phyloP scores from a whole-genome alignment of 2,329 filamentous ascomycete genomes.

The Knoxdaviesia capensis region DNA sequence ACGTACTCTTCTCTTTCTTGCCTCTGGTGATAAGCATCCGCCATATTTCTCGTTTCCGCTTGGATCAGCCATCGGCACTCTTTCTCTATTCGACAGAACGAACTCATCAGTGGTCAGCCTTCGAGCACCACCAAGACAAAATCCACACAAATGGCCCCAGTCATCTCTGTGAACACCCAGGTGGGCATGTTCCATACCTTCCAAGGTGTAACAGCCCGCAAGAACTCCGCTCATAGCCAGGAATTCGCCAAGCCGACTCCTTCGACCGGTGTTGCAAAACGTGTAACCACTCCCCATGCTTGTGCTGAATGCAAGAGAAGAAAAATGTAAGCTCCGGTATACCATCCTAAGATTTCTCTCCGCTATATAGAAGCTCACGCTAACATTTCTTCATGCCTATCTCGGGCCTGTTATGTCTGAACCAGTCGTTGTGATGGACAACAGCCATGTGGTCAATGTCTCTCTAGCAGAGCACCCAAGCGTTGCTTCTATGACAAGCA shows the following conservation, averaged over 20 bases:
- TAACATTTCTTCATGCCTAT: background rate
- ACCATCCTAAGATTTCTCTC: no score
- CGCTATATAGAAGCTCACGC: background rate
- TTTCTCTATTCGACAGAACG: no score
- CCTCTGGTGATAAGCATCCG: no score
- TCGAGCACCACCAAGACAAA: no score
- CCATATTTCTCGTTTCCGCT: no score
- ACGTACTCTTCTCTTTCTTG: no score
- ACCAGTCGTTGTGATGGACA: conserved; percentile 53
- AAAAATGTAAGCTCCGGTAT: conserved; percentile 37
- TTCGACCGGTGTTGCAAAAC: conserved; percentile 17
- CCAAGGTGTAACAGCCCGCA: conserved; percentile 30
- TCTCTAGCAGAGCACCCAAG: conserved; percentile 63
- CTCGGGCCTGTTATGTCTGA: background rate
- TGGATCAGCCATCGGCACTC: no score
- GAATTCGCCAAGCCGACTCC: conserved; percentile 17
- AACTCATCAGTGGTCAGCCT: no score
- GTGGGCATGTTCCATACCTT: conserved; percentile 33
- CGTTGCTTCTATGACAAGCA: conserved; percentile 68
- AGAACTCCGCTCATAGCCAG: conserved; percentile 21
- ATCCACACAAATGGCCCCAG: conserved; percentile 10
- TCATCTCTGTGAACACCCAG: conserved; percentile 24
- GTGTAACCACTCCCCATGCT: conserved; percentile 39
- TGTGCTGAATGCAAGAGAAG: conserved; percentile 61
- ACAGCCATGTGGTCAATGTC: conserved; percentile 64